These are phyloP conservation scores for Fraxinus xanthoxyloides DNA, from an alignment of 305 asterid genomes.

Conservation along the genomic window DNA sequence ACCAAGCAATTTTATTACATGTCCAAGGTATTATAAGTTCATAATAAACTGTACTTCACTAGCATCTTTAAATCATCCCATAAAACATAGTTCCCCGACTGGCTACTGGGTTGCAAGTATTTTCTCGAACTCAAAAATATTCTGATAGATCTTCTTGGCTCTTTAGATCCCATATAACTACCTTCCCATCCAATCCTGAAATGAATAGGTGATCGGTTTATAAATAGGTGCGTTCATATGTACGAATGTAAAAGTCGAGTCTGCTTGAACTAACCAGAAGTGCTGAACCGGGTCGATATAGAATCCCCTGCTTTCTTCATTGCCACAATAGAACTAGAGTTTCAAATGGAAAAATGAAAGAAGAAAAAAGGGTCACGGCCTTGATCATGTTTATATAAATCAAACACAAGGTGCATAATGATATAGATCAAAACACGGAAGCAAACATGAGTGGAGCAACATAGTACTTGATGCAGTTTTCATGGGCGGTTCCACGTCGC, in stretches of 20 bases:
- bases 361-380: constrained; percentile 1
- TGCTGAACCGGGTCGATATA: constrained; percentile 63
- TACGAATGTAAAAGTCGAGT: neutral
- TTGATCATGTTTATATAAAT: constrained; percentile 1
- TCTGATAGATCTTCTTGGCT: constrained; percentile 61
- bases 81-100: neutral
- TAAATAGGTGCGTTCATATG: neutral
- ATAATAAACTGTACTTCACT: neutral
- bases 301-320: constrained; percentile 54
- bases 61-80: neutral
- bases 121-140: constrained; percentile 34
- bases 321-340: constrained; percentile 64
- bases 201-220: neutral
- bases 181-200: constrained; percentile 83
- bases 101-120: neutral
- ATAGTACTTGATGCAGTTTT: constrained; percentile 79
- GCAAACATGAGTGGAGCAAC: neutral
- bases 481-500: constrained; percentile 59
- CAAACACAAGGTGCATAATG: neutral
- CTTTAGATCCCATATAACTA: constrained; percentile 81
- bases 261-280: constrained; percentile 63
- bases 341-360: constrained; percentile 19
- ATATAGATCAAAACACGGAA: constrained; percentile 5
- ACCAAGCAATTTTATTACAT: neutral
- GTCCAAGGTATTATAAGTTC: neutral